Evolutionary conservation across 352 stramenopile species (phyloP), one percentile per base, ranked within the genome.

Genomic region (Pythium grandisporangium): DNA sequence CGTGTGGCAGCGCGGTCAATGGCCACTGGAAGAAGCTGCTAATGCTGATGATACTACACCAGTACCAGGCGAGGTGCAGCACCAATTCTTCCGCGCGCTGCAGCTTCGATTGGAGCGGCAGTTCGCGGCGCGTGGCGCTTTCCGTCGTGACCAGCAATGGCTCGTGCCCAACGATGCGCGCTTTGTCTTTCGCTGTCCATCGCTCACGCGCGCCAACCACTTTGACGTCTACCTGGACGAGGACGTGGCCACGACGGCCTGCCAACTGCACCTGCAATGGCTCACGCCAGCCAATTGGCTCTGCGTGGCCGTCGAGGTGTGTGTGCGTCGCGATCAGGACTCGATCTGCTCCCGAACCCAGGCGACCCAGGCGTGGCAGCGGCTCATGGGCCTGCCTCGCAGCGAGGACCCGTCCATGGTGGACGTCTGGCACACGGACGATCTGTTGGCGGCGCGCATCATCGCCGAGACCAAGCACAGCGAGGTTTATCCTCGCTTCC

Each of bases 371-470:
- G 69, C 71, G 0, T 90, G 73, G 73, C 65, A 78, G 27, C 63
- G 65, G 10, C 48, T 85, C 29, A 52, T 90, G 13, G 71, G 70
- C 2, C 56, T 90, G 6, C 76, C 76, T 10, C 39, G 58, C n/a
- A 37, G 52, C 1, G 49, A 58, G 1, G 68, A 90, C 32, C 70
- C 81, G 33, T 70, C 71, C 1, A 63, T 90, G 55, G 53, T 90
- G 23, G 76, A 90, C 30, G 76, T 90, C 1, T 90, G 76, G 76
- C 76, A 90, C 45, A 8, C 61, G 2, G 69, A 81, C 14, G 62
- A 81, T 26, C 42, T 42, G 2, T 37, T 90, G 5, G 62, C 67
- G 8, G 57, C 76, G 1, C 66, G 76, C 2, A 66, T 81, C 25
- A 38, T 85, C 23, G 58, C 73, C 0, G 69, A 85, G 21, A 87